A percentile compares a stretch with the other conserved stretches of the same genome.
These are phyloP conservation scores for Fusarium sp. DNA, from an alignment of 2,329 filamentous ascomycete species.

Conservation along the genomic window DNA sequence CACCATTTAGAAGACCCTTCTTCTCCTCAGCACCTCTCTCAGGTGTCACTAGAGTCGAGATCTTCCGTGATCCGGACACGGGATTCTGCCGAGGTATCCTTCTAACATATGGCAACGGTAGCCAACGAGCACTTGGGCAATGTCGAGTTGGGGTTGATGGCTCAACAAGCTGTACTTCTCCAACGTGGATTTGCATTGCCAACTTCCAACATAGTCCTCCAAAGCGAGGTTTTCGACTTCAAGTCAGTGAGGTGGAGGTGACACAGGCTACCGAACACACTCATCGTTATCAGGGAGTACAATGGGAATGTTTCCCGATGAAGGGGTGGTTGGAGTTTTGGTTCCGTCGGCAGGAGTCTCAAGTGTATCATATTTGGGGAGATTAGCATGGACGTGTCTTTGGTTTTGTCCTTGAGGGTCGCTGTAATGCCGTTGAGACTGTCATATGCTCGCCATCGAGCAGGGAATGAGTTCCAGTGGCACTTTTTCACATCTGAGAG, in stretches of 20 bases:
- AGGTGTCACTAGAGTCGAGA: not conserved
- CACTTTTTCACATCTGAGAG: fast-evolving
- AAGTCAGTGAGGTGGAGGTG: not conserved
- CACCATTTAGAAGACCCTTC: not conserved
- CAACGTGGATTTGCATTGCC: not conserved
- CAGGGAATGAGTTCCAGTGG: fast-evolving
- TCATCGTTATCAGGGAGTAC: not conserved
- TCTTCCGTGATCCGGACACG: not conserved
- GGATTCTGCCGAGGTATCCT: not conserved
- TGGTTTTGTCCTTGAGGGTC: not conserved
- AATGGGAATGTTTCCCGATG: not conserved
- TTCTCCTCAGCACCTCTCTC: not conserved
- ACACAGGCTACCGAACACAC: not conserved
- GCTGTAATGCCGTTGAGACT: not conserved
- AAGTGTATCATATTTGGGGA: not conserved
- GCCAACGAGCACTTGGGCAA: not conserved
- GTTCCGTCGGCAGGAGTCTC: not conserved
- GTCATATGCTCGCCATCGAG: not conserved
- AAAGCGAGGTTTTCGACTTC: not conserved
- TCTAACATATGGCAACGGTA: not conserved
- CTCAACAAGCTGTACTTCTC: not conserved
- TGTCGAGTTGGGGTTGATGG: not conserved
- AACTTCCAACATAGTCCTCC: not conserved
- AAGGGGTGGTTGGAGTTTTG: not conserved
- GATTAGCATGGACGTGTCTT: not conserved